Evolutionary conservation across 2,329 filamentous ascomycete genomes (phyloP), one percentile per base, ranked within the genome.

Genomic region (Hysterium pulicare): DNA sequence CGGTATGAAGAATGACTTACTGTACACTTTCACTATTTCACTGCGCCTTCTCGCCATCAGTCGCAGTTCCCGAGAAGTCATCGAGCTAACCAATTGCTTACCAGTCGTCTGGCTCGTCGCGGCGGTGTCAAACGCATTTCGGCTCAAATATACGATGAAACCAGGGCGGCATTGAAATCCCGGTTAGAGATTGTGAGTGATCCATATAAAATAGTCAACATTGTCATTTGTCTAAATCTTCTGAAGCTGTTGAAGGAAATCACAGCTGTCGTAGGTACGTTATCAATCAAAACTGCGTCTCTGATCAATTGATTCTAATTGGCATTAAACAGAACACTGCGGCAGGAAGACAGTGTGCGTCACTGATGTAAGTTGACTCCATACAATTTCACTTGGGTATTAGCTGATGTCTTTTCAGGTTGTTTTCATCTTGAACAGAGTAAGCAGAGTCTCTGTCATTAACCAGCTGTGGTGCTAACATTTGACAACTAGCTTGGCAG

Each of bases 361-460:
- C 1, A 53, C 42, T 0, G 61, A 67, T 17, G 51, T 67, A 22
- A 26, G 20, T 22, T n/a, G 7, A 13, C 24, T 13, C 8, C 24
- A 28, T 8, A 8, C 24, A 8, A 8, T 28, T 28, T 13, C 24
- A 8, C 13, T 13, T 8, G 8, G 13, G 13, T 8, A 7, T 13
- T 8, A 28, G 24, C 24, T 28, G 13, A 28, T 28, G 24, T 13
- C 13, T 13, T 28, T 28, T 13, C 8, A 28, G 24, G 24, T 37
- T 4, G 34, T 95, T 94, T 69, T 94, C 86, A 49, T 94, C 87
- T 64, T 94, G 87, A 4, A 83, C 90, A 1, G 89, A 89, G 61
- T 95, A 95, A 0, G 89, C 88, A 58, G 93, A 88, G 8, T 53
- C 46, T 15, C 56, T 42, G 41, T 66, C 58, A 21, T 49, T 46